A percentile compares a stretch with the other conserved stretches of the same genome.
Evolutionary conservation across 2,329 filamentous ascomycete genomes (phyloP).

Genomic region (Fusarium staphyleae): DNA sequence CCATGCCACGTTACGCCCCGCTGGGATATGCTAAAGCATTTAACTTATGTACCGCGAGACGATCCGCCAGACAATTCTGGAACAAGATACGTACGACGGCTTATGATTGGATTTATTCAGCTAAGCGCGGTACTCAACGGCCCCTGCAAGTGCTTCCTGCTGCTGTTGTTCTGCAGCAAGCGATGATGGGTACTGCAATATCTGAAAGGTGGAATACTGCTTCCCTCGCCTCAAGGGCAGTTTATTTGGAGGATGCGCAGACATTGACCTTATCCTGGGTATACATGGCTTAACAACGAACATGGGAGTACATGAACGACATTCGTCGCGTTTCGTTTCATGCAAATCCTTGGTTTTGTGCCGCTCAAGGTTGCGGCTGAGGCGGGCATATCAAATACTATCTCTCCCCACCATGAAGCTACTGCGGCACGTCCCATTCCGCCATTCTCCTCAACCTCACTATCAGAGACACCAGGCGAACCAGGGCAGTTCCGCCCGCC

Average conservation of each 20-base stretch:
- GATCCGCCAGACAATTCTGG: constrained; percentile 8
- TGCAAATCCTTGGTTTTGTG: not conserved
- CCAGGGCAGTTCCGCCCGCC: constrained; percentile 10
- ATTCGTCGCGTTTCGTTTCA: not conserved
- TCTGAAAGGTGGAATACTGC: constrained; percentile 11
- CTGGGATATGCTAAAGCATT: constrained; percentile 3
- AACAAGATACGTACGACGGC: not conserved
- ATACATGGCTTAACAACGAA: not conserved
- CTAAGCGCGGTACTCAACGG: constrained; percentile 17
- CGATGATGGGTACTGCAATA: constrained; percentile 16
- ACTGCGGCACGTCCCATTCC: constrained; percentile 38
- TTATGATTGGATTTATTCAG: constrained; percentile 10
- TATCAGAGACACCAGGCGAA: constrained; percentile 9
- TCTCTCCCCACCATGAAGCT: constrained; percentile 1
- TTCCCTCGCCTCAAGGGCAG: constrained; percentile 5
- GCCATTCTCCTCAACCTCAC: constrained; percentile 11
- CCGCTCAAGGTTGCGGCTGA: not conserved
- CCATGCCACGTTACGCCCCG: constrained; percentile 5
- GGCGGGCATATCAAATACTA: not conserved
- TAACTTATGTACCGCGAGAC: constrained; percentile 3
- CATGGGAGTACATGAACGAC: not conserved
- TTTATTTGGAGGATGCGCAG: constrained; percentile 16
- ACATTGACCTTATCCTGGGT: constrained; percentile 25
- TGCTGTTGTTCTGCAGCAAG: constrained; percentile 9
- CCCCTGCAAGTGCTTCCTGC: constrained; percentile 11